These are phyloP conservation scores for Arctium lappa DNA, from an alignment of 129 eudicot genomes.

Conservation along the genomic window DNA sequence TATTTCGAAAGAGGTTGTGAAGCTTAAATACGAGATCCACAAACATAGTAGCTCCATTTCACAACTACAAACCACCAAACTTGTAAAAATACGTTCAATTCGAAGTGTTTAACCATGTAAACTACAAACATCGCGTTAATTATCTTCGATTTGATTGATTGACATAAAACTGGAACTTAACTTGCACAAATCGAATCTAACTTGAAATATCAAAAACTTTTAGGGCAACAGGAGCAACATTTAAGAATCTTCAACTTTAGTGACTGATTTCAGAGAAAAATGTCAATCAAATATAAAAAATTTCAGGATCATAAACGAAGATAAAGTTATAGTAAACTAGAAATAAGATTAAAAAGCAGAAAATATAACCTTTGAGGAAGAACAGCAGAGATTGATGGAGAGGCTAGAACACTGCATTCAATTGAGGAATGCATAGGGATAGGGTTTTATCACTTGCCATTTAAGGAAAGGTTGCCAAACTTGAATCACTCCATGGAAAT, in stretches of 20 bases:
- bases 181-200: slow-evolving; percentile 4
- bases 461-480: neutral
- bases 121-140: neutral
- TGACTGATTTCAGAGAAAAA: neutral
- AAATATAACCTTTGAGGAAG: slow-evolving; percentile 11
- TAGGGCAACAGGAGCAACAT: slow-evolving; percentile 10
- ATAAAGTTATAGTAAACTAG: neutral
- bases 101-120: neutral
- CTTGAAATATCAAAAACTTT: neutral
- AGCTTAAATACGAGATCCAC: slow-evolving; percentile 5
- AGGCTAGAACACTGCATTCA: slow-evolving; percentile 4
- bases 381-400: slow-evolving; percentile 13
- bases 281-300: neutral
- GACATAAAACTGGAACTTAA: neutral
- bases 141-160: neutral
- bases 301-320: neutral
- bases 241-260: neutral
- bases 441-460: slow-evolving; percentile 8
- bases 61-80: neutral
- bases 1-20: neutral
- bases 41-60: slow-evolving; percentile 9
- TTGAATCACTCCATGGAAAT: neutral
- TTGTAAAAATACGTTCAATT: neutral
- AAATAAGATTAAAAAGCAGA: neutral
- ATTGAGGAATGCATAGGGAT: neutral